phyloP scores from a whole-genome alignment of 495 filamentous ascomycete species.

The Venustampulla echinocandica region DNA sequence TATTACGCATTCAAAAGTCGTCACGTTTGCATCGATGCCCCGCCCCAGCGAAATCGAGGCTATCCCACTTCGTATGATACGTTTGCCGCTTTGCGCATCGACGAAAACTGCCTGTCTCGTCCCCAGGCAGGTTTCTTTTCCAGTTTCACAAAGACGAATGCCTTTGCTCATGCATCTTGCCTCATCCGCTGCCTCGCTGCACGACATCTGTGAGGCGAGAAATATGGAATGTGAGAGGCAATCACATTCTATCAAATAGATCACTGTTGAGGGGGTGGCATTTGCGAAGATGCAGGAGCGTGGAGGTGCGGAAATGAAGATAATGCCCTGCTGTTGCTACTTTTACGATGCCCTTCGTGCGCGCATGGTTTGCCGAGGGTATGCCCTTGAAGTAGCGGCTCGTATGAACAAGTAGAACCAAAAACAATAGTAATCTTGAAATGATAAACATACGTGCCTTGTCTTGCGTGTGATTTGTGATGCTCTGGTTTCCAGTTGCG shows the following conservation, averaged over 20 bases:
- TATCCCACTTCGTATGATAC: background rate
- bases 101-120: background rate
- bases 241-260: background rate
- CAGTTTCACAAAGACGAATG: background rate
- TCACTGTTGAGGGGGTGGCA: background rate
- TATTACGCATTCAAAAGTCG: background rate
- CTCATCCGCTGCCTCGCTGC: background rate
- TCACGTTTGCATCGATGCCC: background rate
- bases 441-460: no score
- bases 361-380: no score
- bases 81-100: background rate
- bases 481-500: no score
- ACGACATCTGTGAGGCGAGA: background rate
- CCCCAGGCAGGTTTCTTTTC: background rate
- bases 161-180: background rate
- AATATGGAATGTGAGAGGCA: background rate
- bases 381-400: no score
- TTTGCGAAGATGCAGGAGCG: slow-evolving; percentile 1
- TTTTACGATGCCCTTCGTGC: no score
- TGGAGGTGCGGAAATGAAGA: no score
- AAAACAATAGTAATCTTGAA: no score
- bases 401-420: no score
- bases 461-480: no score
- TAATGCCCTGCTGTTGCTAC: no score
- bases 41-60: background rate